Conservation (phyloP, 1,139 yeast species). For the Taphrina wiesneri region DNA sequence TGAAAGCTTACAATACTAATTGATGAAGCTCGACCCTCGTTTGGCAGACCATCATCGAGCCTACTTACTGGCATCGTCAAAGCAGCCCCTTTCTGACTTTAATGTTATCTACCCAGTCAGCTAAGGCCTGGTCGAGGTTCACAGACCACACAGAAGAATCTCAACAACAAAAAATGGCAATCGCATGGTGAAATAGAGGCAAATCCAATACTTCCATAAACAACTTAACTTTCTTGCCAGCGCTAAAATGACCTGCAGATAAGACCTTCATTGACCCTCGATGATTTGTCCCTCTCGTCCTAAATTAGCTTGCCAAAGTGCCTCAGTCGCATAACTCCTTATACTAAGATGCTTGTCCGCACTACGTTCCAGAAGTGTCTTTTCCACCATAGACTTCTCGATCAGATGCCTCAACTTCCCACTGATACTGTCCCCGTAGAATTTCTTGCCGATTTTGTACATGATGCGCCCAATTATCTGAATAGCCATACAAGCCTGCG, state of each 20-base stretch:
- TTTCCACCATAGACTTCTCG: conserved; percentile 65
- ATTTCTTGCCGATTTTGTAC: conserved; percentile 70
- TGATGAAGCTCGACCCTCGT: too few relatives aligned
- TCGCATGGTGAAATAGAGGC: not conserved
- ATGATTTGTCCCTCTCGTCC: conserved; percentile 15
- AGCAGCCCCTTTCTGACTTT: not conserved
- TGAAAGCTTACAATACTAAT: too few relatives aligned
- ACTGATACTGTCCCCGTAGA: conserved; percentile 56
- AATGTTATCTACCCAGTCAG: not conserved
- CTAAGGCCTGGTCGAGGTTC: not conserved
- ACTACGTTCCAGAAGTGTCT: conserved; percentile 70
- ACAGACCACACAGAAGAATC: too few relatives aligned
- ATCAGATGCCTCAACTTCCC: conserved; percentile 74
- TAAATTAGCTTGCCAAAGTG: conserved; percentile 86
- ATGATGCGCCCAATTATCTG: conserved; percentile 84
- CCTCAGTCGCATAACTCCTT: conserved; percentile 83
- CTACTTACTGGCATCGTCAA: not conserved
- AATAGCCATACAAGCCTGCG: conserved; percentile 84
- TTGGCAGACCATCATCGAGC: not conserved
- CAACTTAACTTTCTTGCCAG: not conserved
- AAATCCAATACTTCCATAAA: not conserved
- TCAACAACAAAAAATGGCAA: too few relatives aligned
- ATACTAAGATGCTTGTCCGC: conserved; percentile 65
- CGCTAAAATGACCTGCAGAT: not conserved
- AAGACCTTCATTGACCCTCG: not conserved